Conservation (phyloP, 2,329 filamentous ascomycete species). For the Sporothrix pseudoabietina region DNA sequence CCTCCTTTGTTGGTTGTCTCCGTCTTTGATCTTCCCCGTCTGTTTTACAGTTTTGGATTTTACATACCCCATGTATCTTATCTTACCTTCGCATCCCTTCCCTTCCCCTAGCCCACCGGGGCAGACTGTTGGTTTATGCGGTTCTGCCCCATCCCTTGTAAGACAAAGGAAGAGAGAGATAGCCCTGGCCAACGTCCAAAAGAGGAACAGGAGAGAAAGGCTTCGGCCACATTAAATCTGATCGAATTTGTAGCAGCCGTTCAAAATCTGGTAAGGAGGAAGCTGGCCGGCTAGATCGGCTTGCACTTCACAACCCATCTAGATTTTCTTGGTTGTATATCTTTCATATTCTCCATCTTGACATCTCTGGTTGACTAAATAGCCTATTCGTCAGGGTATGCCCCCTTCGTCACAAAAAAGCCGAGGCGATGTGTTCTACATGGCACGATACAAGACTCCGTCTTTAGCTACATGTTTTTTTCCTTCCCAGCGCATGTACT, state of each 20-base stretch:
- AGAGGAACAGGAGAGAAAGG: background rate
- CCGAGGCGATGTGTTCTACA: background rate
- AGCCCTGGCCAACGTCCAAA: background rate
- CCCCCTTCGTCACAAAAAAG: background rate
- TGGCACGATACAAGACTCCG: conserved; percentile 4
- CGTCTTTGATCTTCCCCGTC: background rate
- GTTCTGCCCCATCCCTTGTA: background rate
- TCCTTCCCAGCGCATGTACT: background rate
- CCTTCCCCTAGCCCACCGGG: background rate
- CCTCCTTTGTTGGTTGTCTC: background rate
- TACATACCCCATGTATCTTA: background rate
- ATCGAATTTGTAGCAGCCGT: background rate
- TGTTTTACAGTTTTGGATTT: background rate
- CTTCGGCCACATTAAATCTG: background rate
- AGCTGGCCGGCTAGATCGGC: background rate
- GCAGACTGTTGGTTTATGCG: conserved; percentile 16
- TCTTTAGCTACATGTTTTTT: background rate
- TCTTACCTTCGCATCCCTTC: background rate
- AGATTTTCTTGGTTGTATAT: conserved; percentile 7
- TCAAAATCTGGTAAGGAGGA: background rate
- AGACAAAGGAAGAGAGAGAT: background rate
- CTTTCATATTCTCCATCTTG: background rate
- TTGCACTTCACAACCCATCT: background rate
- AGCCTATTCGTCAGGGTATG: conserved; percentile 3
- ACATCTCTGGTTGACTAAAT: background rate